Base-by-base conservation (phyloP, 768 basidiomycete genomes). In the Pleurotus cornucopiae region DNA sequence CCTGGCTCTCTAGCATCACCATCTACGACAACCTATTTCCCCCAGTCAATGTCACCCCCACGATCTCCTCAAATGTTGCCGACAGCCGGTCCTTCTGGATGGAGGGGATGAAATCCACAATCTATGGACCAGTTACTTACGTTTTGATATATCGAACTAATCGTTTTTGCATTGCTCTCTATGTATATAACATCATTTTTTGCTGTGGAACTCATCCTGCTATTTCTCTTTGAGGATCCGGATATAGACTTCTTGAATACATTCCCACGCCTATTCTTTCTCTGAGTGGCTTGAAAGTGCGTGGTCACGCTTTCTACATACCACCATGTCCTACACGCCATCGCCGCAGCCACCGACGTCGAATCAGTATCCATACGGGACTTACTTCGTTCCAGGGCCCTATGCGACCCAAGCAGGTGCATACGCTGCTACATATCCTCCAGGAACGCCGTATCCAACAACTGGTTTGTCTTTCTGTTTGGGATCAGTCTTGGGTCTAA, bases 1-100 rank as follows among this genome's bases (percentile, higher is more conserved):
- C 80, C 86, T 57, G 77, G 76, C 5, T 75, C 83, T 7, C 65
- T 84, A 47, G 73, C 79, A 5, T 84, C 84, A 0, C 84, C 83
- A 3, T 71, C 82, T 1, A 74, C 75, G 20, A 72, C 73, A 14
- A 74, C 76, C 7, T 82, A 83, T 62, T 81, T 82, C 68, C 79
- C 76, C 6, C 73, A 76, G 55, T 69, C 81, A 2, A 73, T 68
- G 51, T 82, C 81, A 3, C 83, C 84, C 2, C 82, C 82, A 16
- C 76, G 77, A 56, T 84, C 84, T 0, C 84, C 84, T 5, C 74
- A 71, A 55, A 66, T 76, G 57, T 63, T 71, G 11, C 63, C 73
- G 18, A 63, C 60, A 54, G 58, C 62, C 25, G 64, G 66, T 13
- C 60, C 51, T 40, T 53, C 51, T 11, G 51, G 51, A 53, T 53